A percentile compares a stretch with the other conserved stretches of the same genome.
phyloP scores from a whole-genome alignment of 106 monocot species.

The Dioscorea alata region DNA sequence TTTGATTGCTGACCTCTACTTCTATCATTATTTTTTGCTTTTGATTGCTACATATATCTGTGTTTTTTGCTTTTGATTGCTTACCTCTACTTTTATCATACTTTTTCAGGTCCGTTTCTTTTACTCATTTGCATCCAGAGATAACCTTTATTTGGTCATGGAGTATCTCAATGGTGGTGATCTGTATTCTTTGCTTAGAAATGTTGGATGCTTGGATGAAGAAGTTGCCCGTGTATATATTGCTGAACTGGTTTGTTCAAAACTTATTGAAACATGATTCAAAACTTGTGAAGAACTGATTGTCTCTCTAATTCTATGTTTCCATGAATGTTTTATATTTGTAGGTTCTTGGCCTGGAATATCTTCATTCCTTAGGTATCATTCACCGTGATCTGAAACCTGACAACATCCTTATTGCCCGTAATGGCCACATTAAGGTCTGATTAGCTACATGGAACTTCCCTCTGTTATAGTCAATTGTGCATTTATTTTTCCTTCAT shows the following conservation, averaged over 20 bases:
- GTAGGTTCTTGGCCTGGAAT: too few species aligned
- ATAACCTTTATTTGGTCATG: slow-evolving; percentile 73
- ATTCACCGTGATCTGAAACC: slow-evolving; percentile 77
- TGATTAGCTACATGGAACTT: slow-evolving; percentile 4
- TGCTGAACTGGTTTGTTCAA: slow-evolving; percentile 59
- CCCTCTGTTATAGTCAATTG: neutral
- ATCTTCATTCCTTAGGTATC: slow-evolving; percentile 1
- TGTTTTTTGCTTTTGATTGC: neutral
- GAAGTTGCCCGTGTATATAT: slow-evolving; percentile 48
- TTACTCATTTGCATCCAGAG: slow-evolving; percentile 65
- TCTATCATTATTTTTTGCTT: slow-evolving; percentile 5
- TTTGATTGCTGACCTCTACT: neutral
- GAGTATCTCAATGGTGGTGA: slow-evolving; percentile 81
- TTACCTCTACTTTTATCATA: neutral
- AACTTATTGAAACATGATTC: neutral
- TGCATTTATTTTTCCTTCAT: too few species aligned
- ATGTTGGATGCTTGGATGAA: slow-evolving; percentile 68
- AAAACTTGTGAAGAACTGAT: too few species aligned
- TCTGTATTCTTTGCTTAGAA: slow-evolving; percentile 62
- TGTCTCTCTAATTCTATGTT: too few species aligned
- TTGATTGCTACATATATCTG: neutral
- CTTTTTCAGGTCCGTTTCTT: slow-evolving; percentile 57
- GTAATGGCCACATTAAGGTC: slow-evolving; percentile 79
- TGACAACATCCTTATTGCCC: slow-evolving; percentile 65
- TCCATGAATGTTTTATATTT: too few species aligned